Evolutionary conservation across 2,329 filamentous ascomycete species (phyloP).

Genomic region (Alternaria viburni): DNA sequence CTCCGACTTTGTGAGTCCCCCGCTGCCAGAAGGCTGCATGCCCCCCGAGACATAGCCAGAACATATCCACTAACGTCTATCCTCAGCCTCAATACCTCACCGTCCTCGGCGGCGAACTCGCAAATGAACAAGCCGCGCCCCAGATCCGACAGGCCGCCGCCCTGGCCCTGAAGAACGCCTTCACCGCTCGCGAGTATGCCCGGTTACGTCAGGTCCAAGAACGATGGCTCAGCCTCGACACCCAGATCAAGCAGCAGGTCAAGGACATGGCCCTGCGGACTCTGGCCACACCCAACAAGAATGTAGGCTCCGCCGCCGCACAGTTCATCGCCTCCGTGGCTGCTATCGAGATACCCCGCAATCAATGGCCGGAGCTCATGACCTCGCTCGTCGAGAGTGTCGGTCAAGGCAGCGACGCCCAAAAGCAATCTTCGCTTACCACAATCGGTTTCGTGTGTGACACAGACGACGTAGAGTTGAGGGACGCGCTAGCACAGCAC

Average conservation of each 20-base stretch:
- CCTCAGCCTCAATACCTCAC: slow-evolving; percentile 78
- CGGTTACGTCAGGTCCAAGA: slow-evolving; percentile 88
- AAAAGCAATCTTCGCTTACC: slow-evolving; percentile 93
- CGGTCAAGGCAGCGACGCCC: slow-evolving; percentile 80
- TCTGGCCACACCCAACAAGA: slow-evolving; percentile 76
- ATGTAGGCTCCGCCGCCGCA: slow-evolving; percentile 86
- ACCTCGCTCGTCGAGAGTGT: slow-evolving; percentile 88
- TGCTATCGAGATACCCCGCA: slow-evolving; percentile 88
- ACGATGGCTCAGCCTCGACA: slow-evolving; percentile 88
- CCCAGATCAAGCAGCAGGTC: slow-evolving; percentile 82
- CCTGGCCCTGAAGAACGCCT: slow-evolving; percentile 97
- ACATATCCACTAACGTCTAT: slow-evolving; percentile 39
- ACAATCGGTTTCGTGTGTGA: slow-evolving; percentile 99
- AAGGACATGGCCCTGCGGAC: slow-evolving; percentile 92
- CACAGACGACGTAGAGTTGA: slow-evolving; percentile 85
- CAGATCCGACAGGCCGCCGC: slow-evolving; percentile 92
- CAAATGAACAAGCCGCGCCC: slow-evolving; percentile 82
- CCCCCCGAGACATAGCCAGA: slow-evolving; percentile 5
- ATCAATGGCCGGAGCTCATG: slow-evolving; percentile 95
- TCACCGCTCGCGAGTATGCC: slow-evolving; percentile 87
- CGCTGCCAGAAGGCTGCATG: slow-evolving; percentile 27
- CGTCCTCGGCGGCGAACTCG: slow-evolving; percentile 90
- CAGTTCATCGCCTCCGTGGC: slow-evolving; percentile 97
- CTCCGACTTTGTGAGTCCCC: slow-evolving; percentile 84
- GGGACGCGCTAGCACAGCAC: slow-evolving; percentile 79